A percentile compares a stretch with the other conserved stretches of the same genome.
phyloP scores from a whole-genome alignment of 495 filamentous ascomycete genomes.

The Physcia stellaris region DNA sequence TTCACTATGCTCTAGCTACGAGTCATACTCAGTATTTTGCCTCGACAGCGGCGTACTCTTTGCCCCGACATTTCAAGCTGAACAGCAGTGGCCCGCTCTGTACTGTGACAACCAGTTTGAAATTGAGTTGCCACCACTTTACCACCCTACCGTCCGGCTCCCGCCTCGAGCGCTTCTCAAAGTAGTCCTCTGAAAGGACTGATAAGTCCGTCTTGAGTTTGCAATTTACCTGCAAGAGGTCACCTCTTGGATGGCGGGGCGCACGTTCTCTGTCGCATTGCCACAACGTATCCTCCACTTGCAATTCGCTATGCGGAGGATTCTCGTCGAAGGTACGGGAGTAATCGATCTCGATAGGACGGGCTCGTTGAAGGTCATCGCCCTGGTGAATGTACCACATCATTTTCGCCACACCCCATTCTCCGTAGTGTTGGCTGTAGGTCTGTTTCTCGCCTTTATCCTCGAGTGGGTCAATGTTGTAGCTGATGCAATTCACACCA shows the following conservation, averaged over 20 bases:
- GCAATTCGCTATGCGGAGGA: slow-evolving; percentile 4
- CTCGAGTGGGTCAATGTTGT: slow-evolving; percentile 6
- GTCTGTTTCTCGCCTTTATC: slow-evolving; percentile 14
- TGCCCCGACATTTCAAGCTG: too few relatives aligned
- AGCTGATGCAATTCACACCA: slow-evolving; percentile 25
- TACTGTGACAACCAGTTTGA: too few relatives aligned
- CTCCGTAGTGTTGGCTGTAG: slow-evolving; percentile 18
- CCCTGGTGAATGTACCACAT: slow-evolving; percentile 30
- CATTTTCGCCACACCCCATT: slow-evolving; percentile 6
- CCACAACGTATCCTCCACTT: slow-evolving; percentile 7
- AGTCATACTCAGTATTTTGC: too few relatives aligned
- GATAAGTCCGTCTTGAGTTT: slow-evolving; percentile 9
- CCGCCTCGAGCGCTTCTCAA: too few relatives aligned
- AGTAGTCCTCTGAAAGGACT: too few relatives aligned
- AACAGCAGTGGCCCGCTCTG: too few relatives aligned
- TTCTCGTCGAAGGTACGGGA: slow-evolving; percentile 17
- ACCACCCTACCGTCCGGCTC: too few relatives aligned
- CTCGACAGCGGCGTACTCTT: too few relatives aligned
- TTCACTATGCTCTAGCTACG: too few relatives aligned
- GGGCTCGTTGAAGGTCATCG: slow-evolving; percentile 23
- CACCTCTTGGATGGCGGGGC: slow-evolving; percentile 1
- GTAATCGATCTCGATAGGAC: slow-evolving; percentile 26
- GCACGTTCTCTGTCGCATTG: slow-evolving; percentile 2
- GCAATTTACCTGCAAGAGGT: slow-evolving; percentile 8
- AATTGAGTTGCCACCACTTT: too few relatives aligned